Evolutionary conservation across 2,329 filamentous ascomycete species (phyloP), one percentile per base, ranked within the genome.

Genomic region (Fusarium staphyleae): DNA sequence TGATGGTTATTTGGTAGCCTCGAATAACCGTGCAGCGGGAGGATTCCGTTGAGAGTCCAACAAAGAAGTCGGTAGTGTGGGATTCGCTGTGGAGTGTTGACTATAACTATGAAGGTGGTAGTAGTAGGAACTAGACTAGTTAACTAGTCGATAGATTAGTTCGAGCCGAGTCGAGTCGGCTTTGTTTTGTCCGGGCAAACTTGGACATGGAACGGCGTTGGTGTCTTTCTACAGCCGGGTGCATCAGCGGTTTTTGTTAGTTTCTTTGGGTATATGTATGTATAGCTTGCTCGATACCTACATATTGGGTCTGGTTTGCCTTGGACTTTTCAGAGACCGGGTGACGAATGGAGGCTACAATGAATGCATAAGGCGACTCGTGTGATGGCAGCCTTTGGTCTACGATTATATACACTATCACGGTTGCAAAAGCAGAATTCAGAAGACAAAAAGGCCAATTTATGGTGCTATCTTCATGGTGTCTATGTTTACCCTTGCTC

Each of bases 21-120:
- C 69, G 63, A 44, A 66, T 32, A 26, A 45, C 14, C 19, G 63
- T 75, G 29, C 72, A 73, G 16, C 75, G 76, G 55, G 75, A 81
- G 59, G 69, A 75, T 46, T 72, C 63, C 60, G 46, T 51, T 10
- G 70, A 76, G 47, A 77, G 75, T 53, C 68, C 76, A 18, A 72
- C 69, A n/a, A 82, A 77, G 70, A 81, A 72, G 63, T 84, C 81
- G 22, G 74, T 86, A 4, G 77, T 87, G 9, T 88, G 84, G 83
- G 84, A 86, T 60, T 78, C 81, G 11, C 70, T 87, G 13, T 87
- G 85, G 84, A 84, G 77, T 57, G 67, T 86, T 19, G 84, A 87
- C 63, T 76, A 85, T 37, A 84, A 75, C 57, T 79, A 82, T 42
- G 82, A 82, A 60, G 79, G 77, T 34, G 62, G 66, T 2, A 46